phyloP scores from a whole-genome alignment of 108 stramenopile species.

The Pseudonitzschia multistriata region DNA sequence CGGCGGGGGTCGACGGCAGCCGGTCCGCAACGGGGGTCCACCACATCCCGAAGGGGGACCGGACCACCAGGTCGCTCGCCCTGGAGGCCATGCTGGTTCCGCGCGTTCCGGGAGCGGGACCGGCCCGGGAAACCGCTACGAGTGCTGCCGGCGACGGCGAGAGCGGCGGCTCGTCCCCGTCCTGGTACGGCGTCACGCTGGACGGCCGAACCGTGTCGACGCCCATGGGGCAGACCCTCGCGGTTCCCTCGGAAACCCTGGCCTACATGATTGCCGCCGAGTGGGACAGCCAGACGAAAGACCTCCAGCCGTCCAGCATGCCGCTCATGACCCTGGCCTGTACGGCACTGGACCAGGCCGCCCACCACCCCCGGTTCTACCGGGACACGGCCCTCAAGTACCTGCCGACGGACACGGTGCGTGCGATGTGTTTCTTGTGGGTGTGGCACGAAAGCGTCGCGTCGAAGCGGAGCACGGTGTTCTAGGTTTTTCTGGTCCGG shows the following conservation, averaged over 20 bases:
- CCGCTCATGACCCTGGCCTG: constrained; percentile 95
- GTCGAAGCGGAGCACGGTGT: too few relatives aligned
- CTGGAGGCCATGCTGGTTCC: constrained; percentile 29
- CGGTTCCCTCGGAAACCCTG: constrained; percentile 73
- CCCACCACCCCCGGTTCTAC: constrained; percentile 45
- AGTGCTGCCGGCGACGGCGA: background rate
- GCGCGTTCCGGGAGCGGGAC: constrained; percentile 23
- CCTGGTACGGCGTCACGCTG: constrained; percentile 77
- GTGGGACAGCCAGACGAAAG: constrained; percentile 85
- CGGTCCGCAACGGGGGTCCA: constrained; percentile 72
- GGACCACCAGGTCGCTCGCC: background rate
- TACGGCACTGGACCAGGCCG: constrained; percentile 87
- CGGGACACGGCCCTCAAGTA: constrained; percentile 58
- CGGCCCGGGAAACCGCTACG: background rate
- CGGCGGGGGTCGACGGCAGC: constrained; percentile 85
- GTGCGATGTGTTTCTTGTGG: too few relatives aligned
- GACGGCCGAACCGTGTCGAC: constrained; percentile 77
- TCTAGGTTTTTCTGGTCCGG: too few relatives aligned
- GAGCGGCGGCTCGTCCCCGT: background rate
- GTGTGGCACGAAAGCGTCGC: too few relatives aligned
- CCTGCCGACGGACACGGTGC: constrained; percentile 84
- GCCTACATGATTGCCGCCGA: constrained; percentile 90
- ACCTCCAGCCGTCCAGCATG: constrained; percentile 91
- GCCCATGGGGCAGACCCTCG: constrained; percentile 69
- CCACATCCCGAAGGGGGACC: background rate